Base-by-base conservation (phyloP, 2,329 filamentous ascomycete genomes). In the Xylaria sp. region DNA sequence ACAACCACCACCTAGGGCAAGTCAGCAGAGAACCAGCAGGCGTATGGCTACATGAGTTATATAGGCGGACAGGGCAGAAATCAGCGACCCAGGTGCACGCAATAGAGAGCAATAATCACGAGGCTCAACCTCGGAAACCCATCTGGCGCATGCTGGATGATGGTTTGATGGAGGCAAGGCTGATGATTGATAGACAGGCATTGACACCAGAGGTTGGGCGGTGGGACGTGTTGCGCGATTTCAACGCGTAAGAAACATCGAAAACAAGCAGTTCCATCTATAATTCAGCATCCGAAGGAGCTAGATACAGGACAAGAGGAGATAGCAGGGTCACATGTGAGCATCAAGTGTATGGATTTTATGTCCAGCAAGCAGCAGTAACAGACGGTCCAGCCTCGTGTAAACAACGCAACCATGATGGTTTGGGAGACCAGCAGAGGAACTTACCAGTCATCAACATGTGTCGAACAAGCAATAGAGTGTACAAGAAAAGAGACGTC, bases 1-100 rank as follows among this genome's bases (percentile, higher is more conserved):
- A 87, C 82, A 75, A 83, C 84, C 87, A 83, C 83, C 84, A 87
- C 72, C 76, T 79, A 79, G 77, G 77, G 76, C 75, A 76, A 76
- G 77, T 84, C 79, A 84, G 82, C 74, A 73, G 54, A 37, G 42
- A 63, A 67, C 72, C 66, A 76, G 73, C 35, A 54, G 45, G 40
- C 25, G 28, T 43, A 60, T 50, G 25, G 56, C 53, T 60, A 68
- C 61, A 63, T 67, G 52, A 67, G 64, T 62, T 28, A 65, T 60
- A 65, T 70, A 56, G 65, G 55, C 61, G 58, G 70, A 62, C 66
- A 76, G 73, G 70, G 73, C 63, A 60, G 64, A 49, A 64, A 65
- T 35, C 61, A 62, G 78, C 78, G 78, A 80, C 69, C 67, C 70
- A 55, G 58, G 71, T 71, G 68, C 67, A 69, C 60, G 67, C 69